Percentiles rank a stretch among this genome's conserved stretches.
Evolutionary conservation across 228 moss, liverwort and hornwort genomes (phyloP).

Genomic region (Sphagnum fallax): DNA sequence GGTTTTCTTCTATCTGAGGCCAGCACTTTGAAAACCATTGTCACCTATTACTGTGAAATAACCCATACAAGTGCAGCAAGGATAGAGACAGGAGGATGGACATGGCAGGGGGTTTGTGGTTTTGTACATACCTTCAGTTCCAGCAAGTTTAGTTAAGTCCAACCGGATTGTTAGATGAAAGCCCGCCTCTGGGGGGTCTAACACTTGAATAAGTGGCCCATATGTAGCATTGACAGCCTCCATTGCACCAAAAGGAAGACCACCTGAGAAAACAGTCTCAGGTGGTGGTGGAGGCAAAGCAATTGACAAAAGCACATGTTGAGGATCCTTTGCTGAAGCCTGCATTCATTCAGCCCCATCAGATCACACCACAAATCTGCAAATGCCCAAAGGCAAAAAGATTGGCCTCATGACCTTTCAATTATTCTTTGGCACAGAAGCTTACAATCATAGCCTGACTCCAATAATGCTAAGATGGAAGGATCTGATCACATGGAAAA

Average conservation of each 20-base stretch:
- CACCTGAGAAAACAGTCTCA: conserved; percentile 82
- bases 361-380: not conserved
- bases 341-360: conserved; percentile 11
- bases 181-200: conserved; percentile 67
- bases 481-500: too few species aligned
- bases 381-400: too few species aligned
- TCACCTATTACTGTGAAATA: not conserved
- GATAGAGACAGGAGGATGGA: too few species aligned
- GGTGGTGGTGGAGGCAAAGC: conserved; percentile 86
- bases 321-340: conserved; percentile 81
- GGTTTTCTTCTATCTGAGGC: too few species aligned
- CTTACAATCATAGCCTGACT: too few species aligned
- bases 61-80: not conserved
- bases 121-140: conserved; percentile 39
- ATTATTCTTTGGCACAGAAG: too few species aligned
- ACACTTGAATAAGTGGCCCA: conserved; percentile 61
- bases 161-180: conserved; percentile 77
- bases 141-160: conserved; percentile 52
- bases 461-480: too few species aligned
- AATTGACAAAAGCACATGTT: conserved; percentile 69
- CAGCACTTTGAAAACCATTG: not conserved
- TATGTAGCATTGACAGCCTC: conserved; percentile 86
- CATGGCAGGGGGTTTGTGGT: too few species aligned
- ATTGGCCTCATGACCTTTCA: too few species aligned
- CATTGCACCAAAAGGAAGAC: conserved; percentile 87